These are phyloP conservation scores for Dryas integrifolia DNA, from an alignment of 331 rosid genomes.

Conservation along the genomic window DNA sequence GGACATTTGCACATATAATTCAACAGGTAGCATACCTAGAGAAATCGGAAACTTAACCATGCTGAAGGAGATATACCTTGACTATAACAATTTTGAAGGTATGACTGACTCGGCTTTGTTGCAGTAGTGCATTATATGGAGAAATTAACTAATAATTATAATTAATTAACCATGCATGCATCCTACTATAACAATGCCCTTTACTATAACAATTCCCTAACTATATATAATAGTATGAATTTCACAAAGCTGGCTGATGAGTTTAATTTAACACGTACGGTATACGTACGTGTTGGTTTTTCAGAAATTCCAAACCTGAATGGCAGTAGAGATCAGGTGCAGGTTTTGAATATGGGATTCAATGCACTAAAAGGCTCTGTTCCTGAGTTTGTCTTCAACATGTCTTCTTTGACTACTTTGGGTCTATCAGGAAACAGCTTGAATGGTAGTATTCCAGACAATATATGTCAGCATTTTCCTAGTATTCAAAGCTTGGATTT, in stretches of 20 bases:
- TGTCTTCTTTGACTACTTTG: constrained; percentile 19
- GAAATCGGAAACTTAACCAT: constrained; percentile 12
- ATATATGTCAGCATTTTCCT: constrained; percentile 20
- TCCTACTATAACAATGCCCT: too few relatives aligned
- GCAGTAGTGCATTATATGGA: too few relatives aligned
- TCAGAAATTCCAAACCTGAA: constrained; percentile 27
- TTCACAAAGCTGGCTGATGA: not conserved
- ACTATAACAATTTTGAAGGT: constrained; percentile 3
- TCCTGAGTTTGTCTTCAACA: constrained; percentile 16
- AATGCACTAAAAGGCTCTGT: constrained; percentile 4
- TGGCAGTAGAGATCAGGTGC: not conserved
- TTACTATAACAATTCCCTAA: too few relatives aligned
- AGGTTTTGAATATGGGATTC: not conserved
- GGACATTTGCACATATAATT: not conserved
- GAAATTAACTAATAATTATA: too few relatives aligned
- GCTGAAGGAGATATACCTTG: not conserved
- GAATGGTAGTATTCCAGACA: constrained; percentile 5
- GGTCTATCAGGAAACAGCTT: constrained; percentile 3
- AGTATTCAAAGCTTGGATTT: constrained; percentile 14
- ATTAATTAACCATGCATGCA: too few relatives aligned
- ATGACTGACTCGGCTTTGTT: not conserved
- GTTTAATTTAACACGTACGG: not conserved
- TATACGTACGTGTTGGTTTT: not conserved
- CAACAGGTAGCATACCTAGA: constrained; percentile 21
- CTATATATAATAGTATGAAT: too few relatives aligned